These are phyloP conservation scores for Diplosphaera chodatii DNA, from an alignment of 139 green algal genomes.

Conservation along the genomic window DNA sequence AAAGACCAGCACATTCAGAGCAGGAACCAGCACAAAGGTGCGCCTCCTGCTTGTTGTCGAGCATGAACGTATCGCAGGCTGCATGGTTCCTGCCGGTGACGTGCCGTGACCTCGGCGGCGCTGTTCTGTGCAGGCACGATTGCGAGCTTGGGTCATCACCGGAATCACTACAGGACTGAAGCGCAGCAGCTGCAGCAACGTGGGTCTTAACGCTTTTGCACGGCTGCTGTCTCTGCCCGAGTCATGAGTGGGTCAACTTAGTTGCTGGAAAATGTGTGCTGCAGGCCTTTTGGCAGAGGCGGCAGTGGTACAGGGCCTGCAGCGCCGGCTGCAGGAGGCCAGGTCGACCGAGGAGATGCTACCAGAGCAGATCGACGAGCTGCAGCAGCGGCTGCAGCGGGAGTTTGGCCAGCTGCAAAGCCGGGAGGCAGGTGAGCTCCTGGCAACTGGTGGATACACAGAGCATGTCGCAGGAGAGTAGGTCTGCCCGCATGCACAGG, in stretches of 20 bases:
- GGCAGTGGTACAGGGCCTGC: neutral
- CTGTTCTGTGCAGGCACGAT: neutral
- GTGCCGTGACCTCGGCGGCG: no score
- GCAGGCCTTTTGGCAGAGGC: neutral
- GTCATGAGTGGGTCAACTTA: no score
- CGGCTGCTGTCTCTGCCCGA: no score
- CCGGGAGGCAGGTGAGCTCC: neutral
- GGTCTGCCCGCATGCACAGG: no score
- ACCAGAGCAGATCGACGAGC: neutral
- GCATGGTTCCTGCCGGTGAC: no score
- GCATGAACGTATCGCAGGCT: no score
- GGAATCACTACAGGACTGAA: neutral
- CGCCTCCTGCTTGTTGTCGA: no score
- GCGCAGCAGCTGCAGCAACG: neutral
- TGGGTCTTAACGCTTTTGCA: neutral
- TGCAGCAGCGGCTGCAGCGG: neutral
- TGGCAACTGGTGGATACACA: no score
- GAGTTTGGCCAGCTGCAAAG: neutral
- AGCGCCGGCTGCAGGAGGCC: neutral
- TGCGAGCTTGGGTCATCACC: neutral
- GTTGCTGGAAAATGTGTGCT: no score
- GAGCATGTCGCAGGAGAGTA: no score
- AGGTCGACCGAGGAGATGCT: neutral
- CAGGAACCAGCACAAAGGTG: neutral
- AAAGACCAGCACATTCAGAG: neutral